These are phyloP conservation scores for Colletotrichum sidae DNA, from an alignment of 2,329 filamentous ascomycete genomes.

Conservation along the genomic window DNA sequence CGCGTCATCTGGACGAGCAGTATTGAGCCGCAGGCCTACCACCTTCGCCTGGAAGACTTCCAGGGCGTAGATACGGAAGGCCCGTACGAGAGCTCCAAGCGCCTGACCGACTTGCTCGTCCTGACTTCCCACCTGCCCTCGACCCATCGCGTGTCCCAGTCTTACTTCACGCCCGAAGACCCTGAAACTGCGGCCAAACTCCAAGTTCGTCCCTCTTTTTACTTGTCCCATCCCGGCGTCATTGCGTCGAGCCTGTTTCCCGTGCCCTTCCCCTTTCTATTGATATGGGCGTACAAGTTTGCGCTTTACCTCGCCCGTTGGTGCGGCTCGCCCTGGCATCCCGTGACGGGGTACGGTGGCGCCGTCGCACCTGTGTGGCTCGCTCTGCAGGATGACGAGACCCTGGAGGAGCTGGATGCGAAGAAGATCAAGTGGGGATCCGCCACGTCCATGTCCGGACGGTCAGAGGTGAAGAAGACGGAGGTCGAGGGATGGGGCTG, in stretches of 20 bases:
- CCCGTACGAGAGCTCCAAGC: conserved; percentile 89
- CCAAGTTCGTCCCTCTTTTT: conserved; percentile 68
- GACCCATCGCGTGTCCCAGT: conserved; percentile 65
- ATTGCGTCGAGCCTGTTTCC: conserved; percentile 85
- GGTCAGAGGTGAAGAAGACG: conserved; percentile 75
- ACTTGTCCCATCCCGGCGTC: conserved; percentile 88
- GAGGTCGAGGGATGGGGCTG: conserved; percentile 91
- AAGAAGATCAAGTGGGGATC: conserved; percentile 86
- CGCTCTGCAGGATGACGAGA: conserved; percentile 73
- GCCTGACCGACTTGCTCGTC: conserved; percentile 85
- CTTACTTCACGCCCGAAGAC: conserved; percentile 63
- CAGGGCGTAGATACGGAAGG: conserved; percentile 73
- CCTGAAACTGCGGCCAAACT: conserved; percentile 38
- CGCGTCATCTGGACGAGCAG: conserved; percentile 91
- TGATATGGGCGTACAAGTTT: conserved; percentile 76
- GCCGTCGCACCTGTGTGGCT: conserved; percentile 84
- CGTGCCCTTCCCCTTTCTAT: conserved; percentile 73
- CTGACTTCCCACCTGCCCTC: conserved; percentile 78
- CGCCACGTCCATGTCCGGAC: conserved; percentile 68
- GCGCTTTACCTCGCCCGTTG: conserved; percentile 79
- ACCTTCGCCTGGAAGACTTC: conserved; percentile 77
- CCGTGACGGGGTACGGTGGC: conserved; percentile 79
- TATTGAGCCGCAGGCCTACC: conserved; percentile 70
- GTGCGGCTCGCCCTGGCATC: conserved; percentile 91
- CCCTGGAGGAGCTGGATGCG: conserved; percentile 67